Evolutionary conservation across 2,329 filamentous ascomycete genomes (phyloP).

Genomic region (Fusarium odoratissimum): DNA sequence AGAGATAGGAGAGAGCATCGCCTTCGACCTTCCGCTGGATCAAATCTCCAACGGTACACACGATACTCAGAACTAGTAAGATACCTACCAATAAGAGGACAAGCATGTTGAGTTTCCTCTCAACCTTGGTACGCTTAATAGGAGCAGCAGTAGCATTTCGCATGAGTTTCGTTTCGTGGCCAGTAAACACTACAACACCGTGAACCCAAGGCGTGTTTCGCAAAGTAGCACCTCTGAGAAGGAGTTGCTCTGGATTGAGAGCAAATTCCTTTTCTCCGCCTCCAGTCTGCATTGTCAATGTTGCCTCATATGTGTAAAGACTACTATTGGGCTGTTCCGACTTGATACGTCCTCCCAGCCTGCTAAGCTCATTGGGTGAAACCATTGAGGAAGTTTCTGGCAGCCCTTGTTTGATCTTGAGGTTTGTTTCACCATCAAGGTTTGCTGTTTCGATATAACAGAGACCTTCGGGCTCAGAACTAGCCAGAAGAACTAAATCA

Average conservation of each 20-base stretch:
- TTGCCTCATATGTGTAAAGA: constrained; percentile 97
- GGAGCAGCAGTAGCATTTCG: constrained; percentile 96
- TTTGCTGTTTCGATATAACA: constrained; percentile 99
- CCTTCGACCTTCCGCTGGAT: constrained; percentile 76
- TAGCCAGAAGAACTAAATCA: constrained; percentile 90
- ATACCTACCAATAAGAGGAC: constrained; percentile 91
- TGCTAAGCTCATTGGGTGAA: constrained; percentile 85
- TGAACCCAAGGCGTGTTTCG: constrained; percentile 98
- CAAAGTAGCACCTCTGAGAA: constrained; percentile 91
- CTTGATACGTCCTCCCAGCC: constrained; percentile 85
- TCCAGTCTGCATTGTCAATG: constrained; percentile 88
- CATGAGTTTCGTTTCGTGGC: constrained; percentile 99
- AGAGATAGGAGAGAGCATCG: constrained; percentile 76
- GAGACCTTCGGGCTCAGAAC: constrained; percentile 95
- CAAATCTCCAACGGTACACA: constrained; percentile 92
- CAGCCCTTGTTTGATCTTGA: constrained; percentile 98
- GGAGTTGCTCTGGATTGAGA: constrained; percentile 89
- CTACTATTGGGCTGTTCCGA: constrained; percentile 99
- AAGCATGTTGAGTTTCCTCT: constrained; percentile 91
- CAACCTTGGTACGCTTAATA: constrained; percentile 97
- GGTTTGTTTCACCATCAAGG: constrained; percentile 95
- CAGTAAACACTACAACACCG: constrained; percentile 90
- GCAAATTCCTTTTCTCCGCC: constrained; percentile 94
- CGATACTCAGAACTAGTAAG: constrained; percentile 83
- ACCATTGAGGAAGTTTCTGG: constrained; percentile 92